phyloP scores from a whole-genome alignment of 2,329 filamentous ascomycete genomes.

The Fusarium multiceps region DNA sequence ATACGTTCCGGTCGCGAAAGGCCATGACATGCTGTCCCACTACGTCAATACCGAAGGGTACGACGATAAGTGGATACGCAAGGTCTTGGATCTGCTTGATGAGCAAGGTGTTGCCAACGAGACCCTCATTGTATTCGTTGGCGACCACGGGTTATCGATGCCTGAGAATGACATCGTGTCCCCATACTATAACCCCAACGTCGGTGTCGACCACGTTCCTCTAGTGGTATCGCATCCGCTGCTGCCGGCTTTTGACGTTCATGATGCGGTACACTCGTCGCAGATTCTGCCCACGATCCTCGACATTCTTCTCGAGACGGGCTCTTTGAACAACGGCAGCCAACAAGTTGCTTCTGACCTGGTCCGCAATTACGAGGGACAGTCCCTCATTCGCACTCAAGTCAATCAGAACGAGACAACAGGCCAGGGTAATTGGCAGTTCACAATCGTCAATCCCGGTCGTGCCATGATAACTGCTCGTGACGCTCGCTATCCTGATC shows the following conservation, averaged over 20 bases:
- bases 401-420: conserved; percentile 21
- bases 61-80: conserved; percentile 48
- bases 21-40: conserved; percentile 47
- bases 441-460: conserved; percentile 50
- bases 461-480: conserved; percentile 48
- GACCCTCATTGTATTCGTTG: conserved; percentile 50
- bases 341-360: conserved; percentile 41
- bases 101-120: conserved; percentile 50
- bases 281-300: conserved; percentile 50
- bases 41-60: conserved; percentile 50
- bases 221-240: conserved; percentile 49
- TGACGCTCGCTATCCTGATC: conserved; percentile 47
- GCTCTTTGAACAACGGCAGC: conserved; percentile 42
- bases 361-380: conserved; percentile 48
- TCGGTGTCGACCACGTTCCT: conserved; percentile 48
- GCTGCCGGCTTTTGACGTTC: conserved; percentile 45
- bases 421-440: conserved; percentile 49
- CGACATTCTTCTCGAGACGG: conserved; percentile 48
- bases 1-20: conserved; percentile 43
- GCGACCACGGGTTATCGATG: conserved; percentile 50
- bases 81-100: conserved; percentile 47
- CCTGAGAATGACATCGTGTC: conserved; percentile 47
- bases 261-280: conserved; percentile 46
- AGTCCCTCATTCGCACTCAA: conserved; percentile 47
- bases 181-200: conserved; percentile 49